Evolutionary conservation across 176 grass and related monocot species (phyloP), one percentile per base, ranked within the genome.

Genomic region (Pharus latifolius): DNA sequence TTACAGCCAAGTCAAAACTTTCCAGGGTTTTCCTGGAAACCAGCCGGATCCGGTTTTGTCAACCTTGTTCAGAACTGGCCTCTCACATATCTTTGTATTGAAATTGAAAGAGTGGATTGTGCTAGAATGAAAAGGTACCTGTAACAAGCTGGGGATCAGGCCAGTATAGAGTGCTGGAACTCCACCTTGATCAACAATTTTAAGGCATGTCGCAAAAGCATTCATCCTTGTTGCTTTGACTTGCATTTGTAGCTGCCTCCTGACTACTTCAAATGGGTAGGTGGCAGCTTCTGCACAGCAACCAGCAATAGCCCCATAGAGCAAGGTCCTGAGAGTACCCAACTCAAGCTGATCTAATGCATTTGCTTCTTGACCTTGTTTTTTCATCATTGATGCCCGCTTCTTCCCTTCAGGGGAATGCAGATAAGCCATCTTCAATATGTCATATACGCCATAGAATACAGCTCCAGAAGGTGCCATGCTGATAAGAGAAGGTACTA

Each of bases 381-480:
- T 78, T 67, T 85, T 91, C 95, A 91, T 82, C 59, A 83, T 57
- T 4, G 32, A 70, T 62, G 74, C 24, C 49, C 96, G 83, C 20
- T 53, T 86, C 78, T 74, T 88, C 56, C 96, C 96, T 78, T 94
- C 76, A 0, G 90, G 87, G 0, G 90, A 94, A 60, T 77, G 87
- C 19, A 99, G 81, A 71, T 95, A 99, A 60, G 84, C 78, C 38
- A 84, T 60, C 85, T 99, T 99, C 71, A 99, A 41, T 80, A 99
- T 99, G 71, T 99, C 96, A 37, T 99, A 99, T 11, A 95, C 90
- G 20, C 96, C 96, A 42, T 99, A 99, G 49, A 99, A 99, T 63
- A 99, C 96, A 55, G 96, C 96, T 2, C 96, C 96, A 26, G 96
- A 99, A 63, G 96, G 96, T 16, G 96, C 96, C 96, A 99, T 99